Conservation (phyloP, 345 rosid species). For the Dipteronia dyeriana region DNA sequence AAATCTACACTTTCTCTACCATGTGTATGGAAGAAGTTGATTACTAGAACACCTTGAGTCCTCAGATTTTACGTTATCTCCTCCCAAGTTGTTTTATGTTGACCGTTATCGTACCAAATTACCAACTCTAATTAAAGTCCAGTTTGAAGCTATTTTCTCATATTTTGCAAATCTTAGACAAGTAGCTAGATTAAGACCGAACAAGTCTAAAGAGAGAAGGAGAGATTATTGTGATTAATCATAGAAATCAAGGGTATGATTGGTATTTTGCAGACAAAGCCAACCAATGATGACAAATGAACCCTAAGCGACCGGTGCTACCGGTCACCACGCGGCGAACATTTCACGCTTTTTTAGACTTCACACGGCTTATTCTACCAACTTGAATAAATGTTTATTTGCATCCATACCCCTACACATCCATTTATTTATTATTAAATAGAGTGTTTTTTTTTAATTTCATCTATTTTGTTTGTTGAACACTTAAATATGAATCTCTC, state of each 20-base stretch:
- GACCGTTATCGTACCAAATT: too few relatives aligned
- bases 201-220: not conserved
- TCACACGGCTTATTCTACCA: not conserved
- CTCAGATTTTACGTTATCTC: too few relatives aligned
- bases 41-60: too few relatives aligned
- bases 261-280: not conserved
- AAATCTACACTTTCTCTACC: too few relatives aligned
- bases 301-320: not conserved
- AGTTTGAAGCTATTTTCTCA: too few relatives aligned
- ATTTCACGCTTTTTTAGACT: not conserved
- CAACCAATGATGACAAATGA: not conserved
- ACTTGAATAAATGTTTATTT: not conserved
- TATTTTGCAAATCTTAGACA: too few relatives aligned
- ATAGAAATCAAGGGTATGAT: not conserved
- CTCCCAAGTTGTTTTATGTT: too few relatives aligned
- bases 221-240: not conserved
- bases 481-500: too few relatives aligned
- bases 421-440: not conserved
- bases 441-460: too few relatives aligned
- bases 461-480: too few relatives aligned
- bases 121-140: too few relatives aligned
- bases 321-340: slow-evolving; percentile 1
- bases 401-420: not conserved
- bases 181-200: not conserved
- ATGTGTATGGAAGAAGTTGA: too few relatives aligned